These are phyloP conservation scores for Ceratorhiza oryzae-sativae DNA, from an alignment of 1,284 basidiomycete species.

Conservation along the genomic window DNA sequence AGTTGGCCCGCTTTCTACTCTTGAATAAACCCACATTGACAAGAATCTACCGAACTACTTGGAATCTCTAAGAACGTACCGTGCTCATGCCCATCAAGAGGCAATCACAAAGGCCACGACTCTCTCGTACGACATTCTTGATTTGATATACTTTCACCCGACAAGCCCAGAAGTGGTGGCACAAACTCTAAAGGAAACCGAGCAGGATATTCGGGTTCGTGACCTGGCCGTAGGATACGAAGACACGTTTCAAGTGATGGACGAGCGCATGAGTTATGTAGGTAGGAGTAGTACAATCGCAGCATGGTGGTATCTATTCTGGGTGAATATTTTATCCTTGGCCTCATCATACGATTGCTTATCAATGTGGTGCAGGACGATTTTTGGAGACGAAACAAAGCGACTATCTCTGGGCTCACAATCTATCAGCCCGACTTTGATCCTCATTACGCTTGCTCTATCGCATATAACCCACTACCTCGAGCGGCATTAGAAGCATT, in stretches of 20 bases:
- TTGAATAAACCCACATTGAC: conserved; percentile 66
- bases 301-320: conserved; percentile 86
- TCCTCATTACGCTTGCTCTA: conserved; percentile 74
- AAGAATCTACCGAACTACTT: conserved; percentile 58
- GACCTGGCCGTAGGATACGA: conserved; percentile 61
- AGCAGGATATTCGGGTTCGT: conserved; percentile 64
- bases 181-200: conserved; percentile 58
- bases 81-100: conserved; percentile 60
- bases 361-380: conserved; percentile 63
- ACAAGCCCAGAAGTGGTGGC: conserved; percentile 57
- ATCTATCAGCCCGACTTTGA: conserved; percentile 68
- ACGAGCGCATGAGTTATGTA: conserved; percentile 65
- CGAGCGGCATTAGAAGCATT: conserved; percentile 70
- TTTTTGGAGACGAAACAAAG: conserved; percentile 71
- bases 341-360: background rate
- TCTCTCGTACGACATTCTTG: conserved; percentile 73
- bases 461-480: conserved; percentile 78
- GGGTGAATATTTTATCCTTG: no score
- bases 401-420: conserved; percentile 59
- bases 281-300: conserved; percentile 59
- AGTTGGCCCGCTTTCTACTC: conserved; percentile 69
- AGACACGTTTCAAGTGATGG: conserved; percentile 61
- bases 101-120: conserved; percentile 62
- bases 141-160: conserved; percentile 65
- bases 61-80: conserved; percentile 61